Base-by-base conservation (phyloP, 1,284 basidiomycete species). In the Malassezia slooffiae region DNA sequence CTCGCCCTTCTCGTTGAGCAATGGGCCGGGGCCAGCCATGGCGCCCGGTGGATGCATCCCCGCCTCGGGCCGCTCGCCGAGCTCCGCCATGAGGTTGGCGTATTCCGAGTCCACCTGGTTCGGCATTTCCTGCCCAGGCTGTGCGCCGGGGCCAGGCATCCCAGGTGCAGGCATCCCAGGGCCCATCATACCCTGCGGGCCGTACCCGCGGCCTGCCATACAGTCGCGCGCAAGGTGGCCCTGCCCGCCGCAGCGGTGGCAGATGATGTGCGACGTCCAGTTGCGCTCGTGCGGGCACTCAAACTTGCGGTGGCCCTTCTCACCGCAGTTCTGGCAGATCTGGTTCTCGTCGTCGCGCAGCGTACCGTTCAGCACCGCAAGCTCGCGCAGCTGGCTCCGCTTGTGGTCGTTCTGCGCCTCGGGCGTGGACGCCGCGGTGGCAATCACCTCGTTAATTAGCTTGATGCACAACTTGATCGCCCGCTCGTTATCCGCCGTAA, bases 341-440 rank as follows among this genome's bases (percentile, higher is more conserved):
- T 99, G 93, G 67, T 96, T 96, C 74, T 99, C 93, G 71, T 97
- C 93, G 69, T 99, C 93, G 60, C 93, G 87, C 47, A 99, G 80
- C 20, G 93, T 99, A 72, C 93, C 93, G 70, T 99, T 99, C 41
- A 99, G 75, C 15, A 90, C 88, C 12, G 93, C 93, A 23, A 99
- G 79, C 71, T 99, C 93, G 58, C 93, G 86, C 37, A 99, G 80
- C 74, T 99, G 93, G 70, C 91, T 96, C 40, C 93, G 83, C 72
- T 99, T 99, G 75, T 99, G 93, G 69, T 96, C 91, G 70, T 99
- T 99, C 73, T 97, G 88, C 28, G 89, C 90, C 75, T 99, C 93
- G 1, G 93, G 93, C 3, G 90, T 95, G 16, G 90, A 96, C 4
- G 93, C 93, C 45, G 93, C 90, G 20, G 91, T 97, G 73, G 96